Percentiles rank a stretch among this genome's conserved stretches.
These are phyloP conservation scores for Ustilago trichophora DNA, from an alignment of 1,284 basidiomycete species.

Conservation along the genomic window DNA sequence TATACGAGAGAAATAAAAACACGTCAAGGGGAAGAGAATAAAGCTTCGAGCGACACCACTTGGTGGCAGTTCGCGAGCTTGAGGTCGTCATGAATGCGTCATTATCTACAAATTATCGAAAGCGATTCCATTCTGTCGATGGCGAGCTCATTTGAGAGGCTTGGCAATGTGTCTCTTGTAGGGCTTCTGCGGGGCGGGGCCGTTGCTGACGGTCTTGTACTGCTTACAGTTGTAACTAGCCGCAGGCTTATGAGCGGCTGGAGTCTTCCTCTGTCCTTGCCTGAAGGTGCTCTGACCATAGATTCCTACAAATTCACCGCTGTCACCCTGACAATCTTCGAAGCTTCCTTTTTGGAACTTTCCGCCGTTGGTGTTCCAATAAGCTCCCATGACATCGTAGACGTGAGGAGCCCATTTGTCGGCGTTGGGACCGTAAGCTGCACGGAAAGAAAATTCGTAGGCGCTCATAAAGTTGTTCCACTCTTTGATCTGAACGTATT, in stretches of 20 bases:
- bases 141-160: conserved; percentile 1
- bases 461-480: conserved; percentile 54
- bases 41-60: conserved; percentile 19
- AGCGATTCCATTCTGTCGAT: background rate
- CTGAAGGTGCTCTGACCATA: conserved; percentile 37
- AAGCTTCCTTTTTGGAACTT: conserved; percentile 46
- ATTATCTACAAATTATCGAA: background rate
- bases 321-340: conserved; percentile 45
- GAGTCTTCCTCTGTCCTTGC: conserved; percentile 43
- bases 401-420: conserved; percentile 50
- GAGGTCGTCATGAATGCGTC: background rate
- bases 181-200: conserved; percentile 25
- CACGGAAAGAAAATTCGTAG: conserved; percentile 51
- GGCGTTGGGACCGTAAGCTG: conserved; percentile 44
- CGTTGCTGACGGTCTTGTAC: conserved; percentile 19
- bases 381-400: conserved; percentile 50
- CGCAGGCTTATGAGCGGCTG: conserved; percentile 27
- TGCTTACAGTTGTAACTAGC: conserved; percentile 34
- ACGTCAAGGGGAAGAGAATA: too few relatives aligned
- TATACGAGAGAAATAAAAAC: too few relatives aligned
- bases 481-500: conserved; percentile 46
- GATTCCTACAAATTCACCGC: conserved; percentile 38
- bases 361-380: conserved; percentile 33
- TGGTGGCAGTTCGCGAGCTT: too few relatives aligned
- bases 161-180: conserved; percentile 30